Evolutionary conservation across 192 early-diverging fungal species (phyloP).

Genomic region (Coemansia erecta): DNA sequence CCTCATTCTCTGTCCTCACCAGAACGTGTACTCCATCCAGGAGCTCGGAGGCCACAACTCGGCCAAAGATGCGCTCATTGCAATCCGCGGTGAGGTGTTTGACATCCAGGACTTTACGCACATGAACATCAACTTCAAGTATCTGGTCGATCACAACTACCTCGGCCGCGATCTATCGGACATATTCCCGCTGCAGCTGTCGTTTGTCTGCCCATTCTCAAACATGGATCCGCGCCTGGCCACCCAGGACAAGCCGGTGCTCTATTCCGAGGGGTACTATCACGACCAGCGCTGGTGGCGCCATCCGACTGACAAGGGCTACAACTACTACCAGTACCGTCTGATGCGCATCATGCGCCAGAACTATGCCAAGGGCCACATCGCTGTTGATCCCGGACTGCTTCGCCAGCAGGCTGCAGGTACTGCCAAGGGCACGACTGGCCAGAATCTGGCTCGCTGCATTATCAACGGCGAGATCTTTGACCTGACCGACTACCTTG

Average conservation of each 20-base stretch:
- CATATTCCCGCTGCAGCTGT: slow-evolving; percentile 67
- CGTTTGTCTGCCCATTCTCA: slow-evolving; percentile 55
- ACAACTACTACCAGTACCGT: slow-evolving; percentile 66
- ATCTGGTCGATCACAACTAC: slow-evolving; percentile 55
- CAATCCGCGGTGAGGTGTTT: slow-evolving; percentile 81
- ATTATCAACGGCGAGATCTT: slow-evolving; percentile 69
- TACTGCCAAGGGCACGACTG: slow-evolving; percentile 38
- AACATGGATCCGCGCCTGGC: slow-evolving; percentile 56
- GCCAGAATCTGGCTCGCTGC: slow-evolving; percentile 50
- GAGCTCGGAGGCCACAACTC: slow-evolving; percentile 61
- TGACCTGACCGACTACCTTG: slow-evolving; percentile 67
- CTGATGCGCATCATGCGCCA: slow-evolving; percentile 60
- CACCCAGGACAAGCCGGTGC: slow-evolving; percentile 44
- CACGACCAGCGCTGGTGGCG: slow-evolving; percentile 67
- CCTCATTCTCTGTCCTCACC: slow-evolving; percentile 66
- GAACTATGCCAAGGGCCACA: slow-evolving; percentile 64
- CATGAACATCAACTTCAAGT: slow-evolving; percentile 54
- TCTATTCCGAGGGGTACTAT: slow-evolving; percentile 61
- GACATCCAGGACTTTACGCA: slow-evolving; percentile 64
- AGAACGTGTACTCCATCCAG: slow-evolving; percentile 64
- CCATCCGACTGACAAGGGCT: slow-evolving; percentile 52
- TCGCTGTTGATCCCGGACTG: slow-evolving; percentile 55
- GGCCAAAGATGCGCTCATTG: slow-evolving; percentile 57
- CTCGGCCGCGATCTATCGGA: slow-evolving; percentile 63
- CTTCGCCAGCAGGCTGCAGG: slow-evolving; percentile 53